Base-by-base conservation (phyloP, 257 asterid species). In the Coffea canephora region DNA sequence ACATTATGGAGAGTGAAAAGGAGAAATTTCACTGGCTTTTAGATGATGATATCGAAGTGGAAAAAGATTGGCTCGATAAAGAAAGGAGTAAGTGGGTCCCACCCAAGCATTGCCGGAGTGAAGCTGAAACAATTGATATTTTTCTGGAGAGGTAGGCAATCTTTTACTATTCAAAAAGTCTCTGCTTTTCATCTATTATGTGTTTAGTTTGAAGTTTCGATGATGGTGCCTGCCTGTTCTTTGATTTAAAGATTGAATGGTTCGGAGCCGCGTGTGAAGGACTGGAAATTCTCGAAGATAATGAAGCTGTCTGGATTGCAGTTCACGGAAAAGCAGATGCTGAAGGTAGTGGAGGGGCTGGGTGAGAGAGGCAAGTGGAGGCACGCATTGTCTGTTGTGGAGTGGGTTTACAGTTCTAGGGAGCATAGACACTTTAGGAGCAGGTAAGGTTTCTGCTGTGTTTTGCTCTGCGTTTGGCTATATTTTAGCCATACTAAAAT, bases 261-360 rank as follows among this genome's bases (percentile, higher is more conserved):
- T 31, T 80, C 89, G 4, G 93, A 94, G 84, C 78, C 91, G 34
- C 84, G 85, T 82, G 87, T 81, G 82, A 91, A 89, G 87, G 91
- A 93, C 83, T 94, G 96, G 95, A 96, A 92, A 86, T 92, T 96
- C 81, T 65, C 93, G 18, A 85, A 87, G 87, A 82, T 89, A 86
- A 90, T 96, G 97, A 93, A 89, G 81, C 89, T 86, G 81, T 92
- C 97, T 21, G 95, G 94, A 16, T 86, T 96, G 85, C 95, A 88
- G 83, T 96, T 86, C 82, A 91, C 98, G 12, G 99, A 96, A 84
- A 85, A 81, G 78, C 99, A 94, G 78, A 85, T 96, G 97, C 82
- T 94, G 89, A 94, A 83, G 89, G 87, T 96, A 69, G 95, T 96
- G 55, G 91, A 84, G 80, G 93, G 93, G 75, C 96, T 96, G 73